A percentile compares a stretch with the other conserved stretches of the same genome.
phyloP scores from a whole-genome alignment of 345 rosid genomes.

The Eucalyptus sp. region DNA sequence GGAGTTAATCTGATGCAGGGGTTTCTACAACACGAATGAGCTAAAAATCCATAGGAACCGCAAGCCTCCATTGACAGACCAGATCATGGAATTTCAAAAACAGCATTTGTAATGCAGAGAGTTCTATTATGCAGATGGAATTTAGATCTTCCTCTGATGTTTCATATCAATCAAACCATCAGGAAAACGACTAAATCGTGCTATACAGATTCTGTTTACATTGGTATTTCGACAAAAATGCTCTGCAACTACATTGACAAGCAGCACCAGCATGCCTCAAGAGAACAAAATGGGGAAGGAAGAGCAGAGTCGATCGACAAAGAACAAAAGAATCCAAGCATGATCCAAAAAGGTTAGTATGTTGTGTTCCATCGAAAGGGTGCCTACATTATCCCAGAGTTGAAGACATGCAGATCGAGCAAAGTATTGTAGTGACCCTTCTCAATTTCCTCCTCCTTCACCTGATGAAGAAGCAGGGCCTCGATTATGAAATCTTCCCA shows the following conservation, averaged over 20 bases:
- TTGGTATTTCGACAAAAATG: background rate
- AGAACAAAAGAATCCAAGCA: background rate
- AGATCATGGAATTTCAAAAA: background rate
- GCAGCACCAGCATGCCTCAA: background rate
- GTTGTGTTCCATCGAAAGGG: background rate
- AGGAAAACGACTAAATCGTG: background rate
- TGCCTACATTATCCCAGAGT: conserved; percentile 23
- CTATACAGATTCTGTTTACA: background rate
- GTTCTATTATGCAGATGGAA: background rate
- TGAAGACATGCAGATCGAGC: conserved; percentile 58
- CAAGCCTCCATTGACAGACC: background rate
- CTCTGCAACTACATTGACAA: background rate
- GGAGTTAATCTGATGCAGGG: background rate
- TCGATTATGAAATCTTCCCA: conserved; percentile 90
- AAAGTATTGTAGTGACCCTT: conserved; percentile 66
- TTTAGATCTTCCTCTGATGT: background rate
- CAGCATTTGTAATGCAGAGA: background rate
- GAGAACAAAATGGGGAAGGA: background rate
- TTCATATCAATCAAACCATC: background rate
- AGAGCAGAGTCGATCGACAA: background rate
- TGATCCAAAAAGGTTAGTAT: background rate
- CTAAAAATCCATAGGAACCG: background rate
- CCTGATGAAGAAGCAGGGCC: conserved; percentile 58
- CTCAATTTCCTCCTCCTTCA: conserved; percentile 71
- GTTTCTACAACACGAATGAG: background rate